Percentiles rank a stretch among this genome's conserved stretches.
Conservation (phyloP, 345 rosid species). For the Salix brachista region DNA sequence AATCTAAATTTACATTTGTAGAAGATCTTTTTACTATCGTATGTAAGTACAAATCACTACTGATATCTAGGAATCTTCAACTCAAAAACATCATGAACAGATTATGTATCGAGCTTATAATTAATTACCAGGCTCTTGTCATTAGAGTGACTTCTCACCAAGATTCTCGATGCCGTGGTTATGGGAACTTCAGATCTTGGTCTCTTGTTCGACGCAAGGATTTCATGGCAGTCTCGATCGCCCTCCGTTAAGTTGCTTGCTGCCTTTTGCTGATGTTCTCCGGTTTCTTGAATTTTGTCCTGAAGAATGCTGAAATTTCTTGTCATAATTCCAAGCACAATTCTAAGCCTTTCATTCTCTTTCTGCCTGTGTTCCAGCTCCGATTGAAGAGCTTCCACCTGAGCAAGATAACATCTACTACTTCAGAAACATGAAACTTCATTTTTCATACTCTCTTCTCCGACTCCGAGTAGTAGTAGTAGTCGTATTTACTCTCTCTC, state of each 20-base stretch:
- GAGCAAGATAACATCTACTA: not conserved
- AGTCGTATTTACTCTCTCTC: too few species aligned
- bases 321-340: conserved; percentile 34
- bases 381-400: conserved; percentile 26
- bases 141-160: conserved; percentile 28
- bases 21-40: too few species aligned
- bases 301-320: conserved; percentile 30
- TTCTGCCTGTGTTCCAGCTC: conserved; percentile 33
- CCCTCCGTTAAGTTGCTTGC: not conserved
- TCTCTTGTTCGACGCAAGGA: conserved; percentile 16
- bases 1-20: conserved; percentile 17
- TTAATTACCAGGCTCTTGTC: conserved; percentile 44
- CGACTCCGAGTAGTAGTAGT: too few species aligned
- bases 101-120: not conserved
- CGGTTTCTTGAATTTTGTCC: conserved; percentile 16
- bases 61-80: too few species aligned
- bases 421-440: not conserved
- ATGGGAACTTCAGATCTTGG: conserved; percentile 17
- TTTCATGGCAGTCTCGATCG: not conserved
- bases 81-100: too few species aligned
- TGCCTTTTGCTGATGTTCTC: not conserved
- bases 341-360: conserved; percentile 38
- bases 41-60: too few species aligned
- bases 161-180: conserved; percentile 24
- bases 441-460: too few species aligned